These are phyloP conservation scores for Platanthera zijinensis DNA, from an alignment of 106 monocot species.

Conservation along the genomic window DNA sequence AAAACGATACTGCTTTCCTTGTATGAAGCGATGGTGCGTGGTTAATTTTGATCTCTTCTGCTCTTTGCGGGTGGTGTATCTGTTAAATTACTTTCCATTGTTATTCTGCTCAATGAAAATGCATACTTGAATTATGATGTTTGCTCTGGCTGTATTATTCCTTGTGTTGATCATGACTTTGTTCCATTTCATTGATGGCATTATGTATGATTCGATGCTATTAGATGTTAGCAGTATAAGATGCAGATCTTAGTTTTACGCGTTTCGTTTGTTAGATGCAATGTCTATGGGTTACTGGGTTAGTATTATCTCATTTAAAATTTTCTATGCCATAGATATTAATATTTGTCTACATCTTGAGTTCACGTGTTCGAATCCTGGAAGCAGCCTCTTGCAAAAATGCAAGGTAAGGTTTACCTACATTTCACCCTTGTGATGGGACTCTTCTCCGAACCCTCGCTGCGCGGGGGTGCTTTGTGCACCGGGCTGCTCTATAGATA, in stretches of 20 bases:
- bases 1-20: conserved; percentile 23
- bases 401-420: no score
- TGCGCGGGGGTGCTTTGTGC: no score
- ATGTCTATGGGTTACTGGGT: no score
- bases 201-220: neutral
- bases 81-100: neutral
- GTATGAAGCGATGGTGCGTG: conserved; percentile 27
- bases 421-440: no score
- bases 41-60: neutral
- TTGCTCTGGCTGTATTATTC: neutral
- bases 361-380: no score
- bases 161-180: neutral
- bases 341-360: no score
- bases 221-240: neutral
- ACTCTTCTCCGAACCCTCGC: no score
- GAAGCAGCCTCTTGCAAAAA: no score
- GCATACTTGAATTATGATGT: neutral
- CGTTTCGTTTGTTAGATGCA: no score
- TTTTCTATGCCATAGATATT: no score
- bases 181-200: neutral
- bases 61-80: neutral
- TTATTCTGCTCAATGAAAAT: neutral
- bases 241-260: neutral
- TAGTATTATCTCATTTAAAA: no score
- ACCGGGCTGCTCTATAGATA: no score